Conservation (phyloP, 2,329 filamentous ascomycete species). For the Alternaria angustiovoidea region DNA sequence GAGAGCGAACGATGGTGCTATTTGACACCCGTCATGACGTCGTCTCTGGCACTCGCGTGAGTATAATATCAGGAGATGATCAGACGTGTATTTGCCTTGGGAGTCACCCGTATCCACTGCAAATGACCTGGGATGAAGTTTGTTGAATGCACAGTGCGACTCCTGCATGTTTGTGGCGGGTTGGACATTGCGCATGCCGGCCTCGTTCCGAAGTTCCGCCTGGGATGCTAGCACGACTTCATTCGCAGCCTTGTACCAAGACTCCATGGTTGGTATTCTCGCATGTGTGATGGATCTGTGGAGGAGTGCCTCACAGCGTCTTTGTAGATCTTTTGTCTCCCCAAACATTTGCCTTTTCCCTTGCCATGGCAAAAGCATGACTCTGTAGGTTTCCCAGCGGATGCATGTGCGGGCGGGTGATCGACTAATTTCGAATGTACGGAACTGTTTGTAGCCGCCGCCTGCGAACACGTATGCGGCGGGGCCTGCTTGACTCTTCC, state of each 20-base stretch:
- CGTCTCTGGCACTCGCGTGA: conserved; percentile 3
- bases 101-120: conserved; percentile 4
- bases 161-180: conserved; percentile 22
- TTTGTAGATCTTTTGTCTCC: background rate
- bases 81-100: background rate
- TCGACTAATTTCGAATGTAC: conserved; percentile 8
- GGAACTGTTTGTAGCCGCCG: conserved; percentile 3
- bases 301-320: background rate
- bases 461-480: conserved; percentile 4
- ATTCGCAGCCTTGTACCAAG: background rate
- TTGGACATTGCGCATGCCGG: conserved; percentile 9
- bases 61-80: conserved; percentile 7
- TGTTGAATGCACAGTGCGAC: conserved; percentile 15
- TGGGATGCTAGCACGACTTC: conserved; percentile 9
- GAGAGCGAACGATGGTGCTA: background rate
- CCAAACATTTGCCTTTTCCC: background rate
- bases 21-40: conserved; percentile 15
- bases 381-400: background rate
- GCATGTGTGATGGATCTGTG: background rate
- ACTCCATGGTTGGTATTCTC: background rate
- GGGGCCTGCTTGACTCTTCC: conserved; percentile 2
- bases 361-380: background rate
- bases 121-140: conserved; percentile 9
- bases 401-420: conserved; percentile 17
- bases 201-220: conserved; percentile 19